These are phyloP conservation scores for Discostella stelligeroides DNA, from an alignment of 108 stramenopile species.

Conservation along the genomic window DNA sequence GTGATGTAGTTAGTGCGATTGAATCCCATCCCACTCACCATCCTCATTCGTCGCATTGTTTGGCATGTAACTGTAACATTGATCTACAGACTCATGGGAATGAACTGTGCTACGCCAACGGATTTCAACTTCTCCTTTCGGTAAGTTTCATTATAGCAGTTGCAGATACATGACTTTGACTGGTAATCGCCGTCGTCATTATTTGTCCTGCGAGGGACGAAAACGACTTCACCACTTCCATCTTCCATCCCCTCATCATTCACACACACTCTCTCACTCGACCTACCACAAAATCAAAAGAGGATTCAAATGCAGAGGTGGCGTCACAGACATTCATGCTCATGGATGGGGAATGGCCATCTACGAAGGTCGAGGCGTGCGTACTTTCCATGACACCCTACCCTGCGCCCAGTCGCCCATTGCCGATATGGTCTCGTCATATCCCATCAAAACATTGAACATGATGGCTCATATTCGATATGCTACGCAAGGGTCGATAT, in stretches of 20 bases:
- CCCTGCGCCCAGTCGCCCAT: conserved; percentile 74
- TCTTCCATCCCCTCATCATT: no score
- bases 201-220: neutral
- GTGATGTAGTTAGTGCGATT: no score
- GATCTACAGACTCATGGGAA: conserved; percentile 55
- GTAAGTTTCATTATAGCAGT: neutral
- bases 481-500: conserved; percentile 82
- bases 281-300: no score
- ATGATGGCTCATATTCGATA: conserved; percentile 93
- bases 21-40: no score
- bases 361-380: conserved; percentile 84
- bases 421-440: conserved; percentile 70
- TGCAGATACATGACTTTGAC: neutral
- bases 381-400: conserved; percentile 73
- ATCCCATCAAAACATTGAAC: conserved; percentile 79
- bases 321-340: conserved; percentile 77
- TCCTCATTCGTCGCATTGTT: neutral
- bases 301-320: conserved; percentile 78
- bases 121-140: conserved; percentile 84
- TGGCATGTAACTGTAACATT: neutral
- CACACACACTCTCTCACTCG: neutral
- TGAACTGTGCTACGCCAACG: conserved; percentile 76
- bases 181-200: neutral
- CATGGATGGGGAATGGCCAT: conserved; percentile 88
- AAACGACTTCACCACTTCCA: no score